These are phyloP conservation scores for Tylopilus subfusipes DNA, from an alignment of 768 basidiomycete species.

Conservation along the genomic window DNA sequence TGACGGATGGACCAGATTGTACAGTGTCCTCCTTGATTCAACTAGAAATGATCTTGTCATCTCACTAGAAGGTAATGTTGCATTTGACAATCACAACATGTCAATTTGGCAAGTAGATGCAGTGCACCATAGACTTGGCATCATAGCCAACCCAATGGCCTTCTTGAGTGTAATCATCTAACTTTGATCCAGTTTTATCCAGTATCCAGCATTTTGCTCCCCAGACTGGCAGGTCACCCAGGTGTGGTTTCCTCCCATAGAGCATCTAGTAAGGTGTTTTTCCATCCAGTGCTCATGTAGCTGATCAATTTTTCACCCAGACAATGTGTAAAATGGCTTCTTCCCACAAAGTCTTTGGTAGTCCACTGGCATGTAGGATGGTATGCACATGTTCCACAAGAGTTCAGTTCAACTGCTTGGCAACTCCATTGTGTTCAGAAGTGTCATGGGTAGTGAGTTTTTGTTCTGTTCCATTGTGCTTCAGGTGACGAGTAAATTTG, in stretches of 20 bases:
- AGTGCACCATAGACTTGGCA: slow-evolving; percentile 35
- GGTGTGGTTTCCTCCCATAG: slow-evolving; percentile 20
- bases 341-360: not conserved
- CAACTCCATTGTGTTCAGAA: not conserved
- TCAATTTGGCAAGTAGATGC: slow-evolving; percentile 23
- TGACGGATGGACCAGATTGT: too few relatives aligned
- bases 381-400: not conserved
- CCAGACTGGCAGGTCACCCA: slow-evolving; percentile 20
- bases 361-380: not conserved
- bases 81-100: too few relatives aligned
- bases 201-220: slow-evolving; percentile 26
- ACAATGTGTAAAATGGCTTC: not conserved
- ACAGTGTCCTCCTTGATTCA: too few relatives aligned
- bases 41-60: not conserved
- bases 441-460: not conserved
- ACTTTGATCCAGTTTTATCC: slow-evolving; percentile 18
- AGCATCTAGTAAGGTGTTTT: slow-evolving; percentile 13
- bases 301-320: slow-evolving; percentile 1
- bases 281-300: not conserved
- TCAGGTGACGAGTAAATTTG: not conserved
- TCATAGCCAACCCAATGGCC: slow-evolving; percentile 38
- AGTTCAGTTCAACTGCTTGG: not conserved
- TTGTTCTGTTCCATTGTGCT: not conserved
- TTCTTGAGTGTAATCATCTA: slow-evolving; percentile 23
- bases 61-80: too few relatives aligned